Conservation (phyloP, 2,329 filamentous ascomycete species). For the Talaromyces sp. region DNA sequence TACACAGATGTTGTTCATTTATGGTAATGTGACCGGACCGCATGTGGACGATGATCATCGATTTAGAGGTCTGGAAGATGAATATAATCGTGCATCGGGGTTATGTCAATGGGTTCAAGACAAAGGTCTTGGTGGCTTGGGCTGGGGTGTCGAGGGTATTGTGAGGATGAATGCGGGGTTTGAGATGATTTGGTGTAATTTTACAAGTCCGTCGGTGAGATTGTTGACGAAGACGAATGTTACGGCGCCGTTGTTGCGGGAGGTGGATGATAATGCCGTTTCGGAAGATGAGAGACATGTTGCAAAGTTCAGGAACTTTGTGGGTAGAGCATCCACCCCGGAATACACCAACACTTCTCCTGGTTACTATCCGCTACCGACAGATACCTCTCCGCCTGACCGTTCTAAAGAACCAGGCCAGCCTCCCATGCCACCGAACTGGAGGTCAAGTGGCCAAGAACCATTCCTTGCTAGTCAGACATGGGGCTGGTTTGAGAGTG, state of each 20-base stretch:
- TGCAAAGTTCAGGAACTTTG: background rate
- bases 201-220: conserved; percentile 43
- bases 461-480: conserved; percentile 41
- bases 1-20: conserved; percentile 51
- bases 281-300: background rate
- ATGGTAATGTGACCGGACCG: conserved; percentile 45
- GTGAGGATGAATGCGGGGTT: conserved; percentile 54
- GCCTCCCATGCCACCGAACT: conserved; percentile 39
- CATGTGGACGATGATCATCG: conserved; percentile 13
- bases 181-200: conserved; percentile 54
- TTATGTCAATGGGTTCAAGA: conserved; percentile 47
- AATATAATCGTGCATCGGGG: conserved; percentile 48
- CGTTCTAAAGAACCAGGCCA: conserved; percentile 34
- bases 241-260: conserved; percentile 41
- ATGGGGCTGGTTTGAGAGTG: conserved; percentile 48
- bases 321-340: background rate
- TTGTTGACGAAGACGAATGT: conserved; percentile 47
- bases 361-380: conserved; percentile 36
- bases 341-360: background rate
- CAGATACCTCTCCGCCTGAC: conserved; percentile 36
- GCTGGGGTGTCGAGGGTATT: conserved; percentile 51
- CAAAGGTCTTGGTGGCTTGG: conserved; percentile 41
- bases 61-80: conserved; percentile 40
- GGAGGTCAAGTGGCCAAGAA: conserved; percentile 33
- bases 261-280: background rate